Conservation (phyloP, 2,329 filamentous ascomycete genomes). For the Aspergillus sp. region DNA sequence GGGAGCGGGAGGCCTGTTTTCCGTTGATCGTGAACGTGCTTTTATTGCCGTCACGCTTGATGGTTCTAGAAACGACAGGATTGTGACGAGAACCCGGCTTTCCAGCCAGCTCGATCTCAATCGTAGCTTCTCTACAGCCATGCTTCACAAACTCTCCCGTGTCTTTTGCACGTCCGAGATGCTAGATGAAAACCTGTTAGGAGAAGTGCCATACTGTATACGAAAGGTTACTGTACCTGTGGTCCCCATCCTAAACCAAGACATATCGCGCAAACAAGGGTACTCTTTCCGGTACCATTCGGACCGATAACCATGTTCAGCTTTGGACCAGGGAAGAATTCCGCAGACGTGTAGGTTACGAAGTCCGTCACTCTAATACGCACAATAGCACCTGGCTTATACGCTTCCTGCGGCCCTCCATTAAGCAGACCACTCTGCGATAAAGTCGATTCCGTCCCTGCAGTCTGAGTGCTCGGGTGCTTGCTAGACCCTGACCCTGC, state of each 20-base stretch:
- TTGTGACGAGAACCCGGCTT: constrained; percentile 61
- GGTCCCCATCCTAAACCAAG: constrained; percentile 84
- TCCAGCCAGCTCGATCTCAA: constrained; percentile 87
- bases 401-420: constrained; percentile 25
- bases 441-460: neutral
- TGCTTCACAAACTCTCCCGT: constrained; percentile 93
- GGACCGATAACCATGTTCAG: constrained; percentile 98
- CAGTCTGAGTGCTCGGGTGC: neutral
- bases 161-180: constrained; percentile 82
- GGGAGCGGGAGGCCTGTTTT: constrained; percentile 60
- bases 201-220: neutral
- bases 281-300: constrained; percentile 98
- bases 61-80: constrained; percentile 71
- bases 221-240: constrained; percentile 43
- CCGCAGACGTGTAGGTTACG: constrained; percentile 89
- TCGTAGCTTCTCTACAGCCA: constrained; percentile 71
- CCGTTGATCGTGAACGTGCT: constrained; percentile 78
- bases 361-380: constrained; percentile 85
- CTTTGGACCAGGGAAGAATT: constrained; percentile 87
- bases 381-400: constrained; percentile 76
- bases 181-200: constrained; percentile 40
- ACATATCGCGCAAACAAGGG: constrained; percentile 94
- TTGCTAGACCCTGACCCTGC: neutral
- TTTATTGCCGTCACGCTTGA: constrained; percentile 79
- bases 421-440: constrained; percentile 9